phyloP scores from a whole-genome alignment of 2,329 filamentous ascomycete genomes.

The Fusarium sp. region DNA sequence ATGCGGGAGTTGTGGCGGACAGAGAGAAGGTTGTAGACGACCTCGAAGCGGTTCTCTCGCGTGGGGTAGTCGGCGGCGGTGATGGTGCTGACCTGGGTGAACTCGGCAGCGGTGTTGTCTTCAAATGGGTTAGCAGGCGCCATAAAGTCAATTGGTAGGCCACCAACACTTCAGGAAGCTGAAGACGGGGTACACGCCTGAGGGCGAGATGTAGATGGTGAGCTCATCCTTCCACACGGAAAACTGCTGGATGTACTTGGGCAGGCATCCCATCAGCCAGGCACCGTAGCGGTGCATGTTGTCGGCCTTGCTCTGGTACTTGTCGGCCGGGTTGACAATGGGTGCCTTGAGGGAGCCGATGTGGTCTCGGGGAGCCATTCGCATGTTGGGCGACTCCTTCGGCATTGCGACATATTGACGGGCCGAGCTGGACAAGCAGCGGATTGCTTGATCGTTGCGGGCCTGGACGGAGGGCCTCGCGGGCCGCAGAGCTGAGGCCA shows the following conservation, averaged over 20 bases:
- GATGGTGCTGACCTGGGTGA: constrained; percentile 92
- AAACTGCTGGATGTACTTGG: constrained; percentile 99
- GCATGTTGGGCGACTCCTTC: constrained; percentile 77
- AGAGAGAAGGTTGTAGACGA: constrained; percentile 97
- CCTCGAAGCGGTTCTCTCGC: constrained; percentile 94
- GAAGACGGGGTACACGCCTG: constrained; percentile 92
- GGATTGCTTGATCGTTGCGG: constrained; percentile 59
- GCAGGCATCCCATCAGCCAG: constrained; percentile 96
- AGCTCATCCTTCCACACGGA: constrained; percentile 99
- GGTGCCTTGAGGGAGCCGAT: constrained; percentile 80
- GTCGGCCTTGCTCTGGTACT: constrained; percentile 89
- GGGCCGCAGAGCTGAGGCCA: constrained; percentile 71
- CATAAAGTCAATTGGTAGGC: constrained; percentile 6
- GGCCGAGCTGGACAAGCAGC: constrained; percentile 68
- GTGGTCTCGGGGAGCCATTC: constrained; percentile 72
- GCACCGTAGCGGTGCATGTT: constrained; percentile 94
- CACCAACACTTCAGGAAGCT: constrained; percentile 86
- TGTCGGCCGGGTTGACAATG: constrained; percentile 92
- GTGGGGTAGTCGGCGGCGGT: constrained; percentile 97
- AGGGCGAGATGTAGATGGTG: constrained; percentile 90
- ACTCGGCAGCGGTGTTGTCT: constrained; percentile 98
- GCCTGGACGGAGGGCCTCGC: constrained; percentile 61
- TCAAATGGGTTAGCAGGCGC: constrained; percentile 20
- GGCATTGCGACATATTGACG: constrained; percentile 68
- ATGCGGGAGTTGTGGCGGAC: constrained; percentile 97